A percentile compares a stretch with the other conserved stretches of the same genome.
phyloP scores from a whole-genome alignment of 1,284 basidiomycete genomes.

The Trichosporon sp. region DNA sequence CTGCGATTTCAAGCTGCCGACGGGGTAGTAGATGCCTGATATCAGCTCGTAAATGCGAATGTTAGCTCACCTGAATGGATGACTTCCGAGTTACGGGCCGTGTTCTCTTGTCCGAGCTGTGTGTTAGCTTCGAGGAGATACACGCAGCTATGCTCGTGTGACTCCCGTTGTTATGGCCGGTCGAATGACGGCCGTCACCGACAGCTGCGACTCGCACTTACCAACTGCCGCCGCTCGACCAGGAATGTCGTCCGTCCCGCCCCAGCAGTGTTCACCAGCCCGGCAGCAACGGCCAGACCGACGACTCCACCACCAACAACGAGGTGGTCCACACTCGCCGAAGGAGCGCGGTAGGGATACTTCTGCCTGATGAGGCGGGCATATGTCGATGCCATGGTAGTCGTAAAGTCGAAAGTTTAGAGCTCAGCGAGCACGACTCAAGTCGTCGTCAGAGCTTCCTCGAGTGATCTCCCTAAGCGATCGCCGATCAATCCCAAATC shows the following conservation, averaged over 20 bases:
- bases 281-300: slow-evolving; percentile 79
- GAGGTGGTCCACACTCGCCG: slow-evolving; percentile 75
- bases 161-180: too few relatives aligned
- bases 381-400: slow-evolving; percentile 6
- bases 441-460: too few relatives aligned
- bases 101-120: slow-evolving; percentile 67
- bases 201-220: slow-evolving; percentile 24
- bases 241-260: slow-evolving; percentile 67
- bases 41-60: neutral
- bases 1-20: slow-evolving; percentile 74
- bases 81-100: slow-evolving; percentile 95
- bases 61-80: slow-evolving; percentile 71
- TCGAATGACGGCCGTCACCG: too few relatives aligned
- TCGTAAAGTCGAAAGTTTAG: neutral
- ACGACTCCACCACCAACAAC: slow-evolving; percentile 90
- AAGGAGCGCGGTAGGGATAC: slow-evolving; percentile 57
- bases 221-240: slow-evolving; percentile 68
- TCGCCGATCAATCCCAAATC: too few relatives aligned
- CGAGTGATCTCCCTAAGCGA: too few relatives aligned
- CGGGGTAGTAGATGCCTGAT: slow-evolving; percentile 58
- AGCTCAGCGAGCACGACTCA: too few relatives aligned
- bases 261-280: slow-evolving; percentile 63
- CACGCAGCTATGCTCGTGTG: too few relatives aligned
- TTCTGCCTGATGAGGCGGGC: slow-evolving; percentile 9
- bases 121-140: neutral